phyloP scores from a whole-genome alignment of 441 rosid species.

The Hypseocharis bilobata region DNA sequence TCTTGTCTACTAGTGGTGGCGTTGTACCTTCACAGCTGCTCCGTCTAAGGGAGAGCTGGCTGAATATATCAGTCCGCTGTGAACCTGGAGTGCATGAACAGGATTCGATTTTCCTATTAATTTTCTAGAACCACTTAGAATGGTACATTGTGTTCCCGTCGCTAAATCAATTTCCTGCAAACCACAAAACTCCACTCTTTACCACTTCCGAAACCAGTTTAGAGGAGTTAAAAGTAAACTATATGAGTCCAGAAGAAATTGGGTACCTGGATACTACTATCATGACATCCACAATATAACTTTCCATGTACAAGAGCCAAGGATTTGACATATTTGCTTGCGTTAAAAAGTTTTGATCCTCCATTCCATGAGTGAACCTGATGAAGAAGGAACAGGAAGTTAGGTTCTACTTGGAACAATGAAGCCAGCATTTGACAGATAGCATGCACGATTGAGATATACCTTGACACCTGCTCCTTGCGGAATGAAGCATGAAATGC shows the following conservation, averaged over 20 bases:
- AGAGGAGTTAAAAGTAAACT: conserved; percentile 1
- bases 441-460: not conserved
- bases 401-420: not conserved
- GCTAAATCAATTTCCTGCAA: conserved; percentile 67
- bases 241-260: not conserved
- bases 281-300: conserved; percentile 63
- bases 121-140: conserved; percentile 56
- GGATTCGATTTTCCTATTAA: conserved; percentile 51
- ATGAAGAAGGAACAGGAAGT: not conserved
- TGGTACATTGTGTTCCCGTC: conserved; percentile 42
- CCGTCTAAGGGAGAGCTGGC: conserved; percentile 51
- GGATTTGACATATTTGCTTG: conserved; percentile 43
- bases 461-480: conserved; percentile 79
- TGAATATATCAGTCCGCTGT: conserved; percentile 43
- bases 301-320: conserved; percentile 51
- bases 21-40: conserved; percentile 49
- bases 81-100: conserved; percentile 42
- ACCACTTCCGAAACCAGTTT: not conserved
- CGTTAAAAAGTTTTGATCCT: conserved; percentile 42
- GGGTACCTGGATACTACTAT: conserved; percentile 57
- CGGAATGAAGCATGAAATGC: conserved; percentile 54
- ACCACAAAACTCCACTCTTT: not conserved
- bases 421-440: not conserved
- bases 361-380: conserved; percentile 69
- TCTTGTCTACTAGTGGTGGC: not conserved